phyloP scores from a whole-genome alignment of 2,329 filamentous ascomycete genomes.

The Cryphonectria nitschkei region DNA sequence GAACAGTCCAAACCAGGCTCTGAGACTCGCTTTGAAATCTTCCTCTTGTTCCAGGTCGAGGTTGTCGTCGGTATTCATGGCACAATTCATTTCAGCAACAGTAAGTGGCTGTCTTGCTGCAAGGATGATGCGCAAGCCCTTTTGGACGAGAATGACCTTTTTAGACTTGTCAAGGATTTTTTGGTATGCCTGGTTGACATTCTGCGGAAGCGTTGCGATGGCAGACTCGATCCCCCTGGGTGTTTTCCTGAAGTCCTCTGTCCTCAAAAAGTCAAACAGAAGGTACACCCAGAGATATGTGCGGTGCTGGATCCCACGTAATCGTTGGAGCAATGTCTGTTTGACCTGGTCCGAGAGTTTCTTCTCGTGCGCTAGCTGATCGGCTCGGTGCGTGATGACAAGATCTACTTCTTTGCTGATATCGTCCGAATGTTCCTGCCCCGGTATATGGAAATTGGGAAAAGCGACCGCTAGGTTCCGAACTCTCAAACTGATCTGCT shows the following conservation, averaged over 20 bases:
- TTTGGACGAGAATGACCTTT: background rate
- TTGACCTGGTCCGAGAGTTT: background rate
- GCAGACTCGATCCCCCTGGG: background rate
- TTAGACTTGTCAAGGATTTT: background rate
- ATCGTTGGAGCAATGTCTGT: background rate
- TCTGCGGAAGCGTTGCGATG: background rate
- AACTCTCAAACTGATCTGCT: background rate
- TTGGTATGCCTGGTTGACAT: background rate
- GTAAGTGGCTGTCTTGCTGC: background rate
- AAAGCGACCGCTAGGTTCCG: background rate
- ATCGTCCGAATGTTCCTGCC: background rate
- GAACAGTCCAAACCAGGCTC: background rate
- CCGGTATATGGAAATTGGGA: background rate
- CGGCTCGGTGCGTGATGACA: background rate
- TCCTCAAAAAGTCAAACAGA: background rate
- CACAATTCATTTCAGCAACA: background rate
- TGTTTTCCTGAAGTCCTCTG: background rate
- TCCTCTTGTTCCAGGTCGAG: background rate
- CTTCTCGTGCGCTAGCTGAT: background rate
- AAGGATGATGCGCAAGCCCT: background rate
- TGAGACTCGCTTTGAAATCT: background rate
- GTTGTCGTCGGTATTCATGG: background rate
- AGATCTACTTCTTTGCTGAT: background rate
- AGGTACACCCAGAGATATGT: constrained; percentile 3
- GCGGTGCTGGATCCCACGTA: background rate